These are phyloP conservation scores for Tremellales sp. DNA, from an alignment of 1,284 basidiomycete species.

Conservation along the genomic window DNA sequence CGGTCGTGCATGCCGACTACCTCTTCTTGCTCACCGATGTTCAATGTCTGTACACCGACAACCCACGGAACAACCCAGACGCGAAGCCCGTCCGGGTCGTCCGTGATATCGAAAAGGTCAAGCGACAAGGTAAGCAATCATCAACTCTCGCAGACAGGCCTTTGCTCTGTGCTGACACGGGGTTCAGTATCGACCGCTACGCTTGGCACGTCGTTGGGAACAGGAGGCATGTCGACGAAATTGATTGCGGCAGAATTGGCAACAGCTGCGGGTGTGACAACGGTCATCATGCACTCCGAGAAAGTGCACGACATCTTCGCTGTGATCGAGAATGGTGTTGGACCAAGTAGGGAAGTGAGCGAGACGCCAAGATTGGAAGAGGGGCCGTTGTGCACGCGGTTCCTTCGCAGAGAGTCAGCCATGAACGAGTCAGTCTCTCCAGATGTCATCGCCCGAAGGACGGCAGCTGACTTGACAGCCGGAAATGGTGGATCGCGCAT, in stretches of 20 bases:
- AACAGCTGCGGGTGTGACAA: constrained; percentile 91
- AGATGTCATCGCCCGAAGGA: neutral
- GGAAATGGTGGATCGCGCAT: constrained; percentile 94
- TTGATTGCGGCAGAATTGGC: constrained; percentile 97
- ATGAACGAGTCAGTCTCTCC: constrained; percentile 60
- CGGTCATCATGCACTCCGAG: constrained; percentile 81
- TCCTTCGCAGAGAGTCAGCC: constrained; percentile 68
- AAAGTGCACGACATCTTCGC: constrained; percentile 71
- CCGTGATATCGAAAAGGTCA: constrained; percentile 73
- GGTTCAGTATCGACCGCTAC: constrained; percentile 79
- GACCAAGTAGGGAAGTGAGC: constrained; percentile 29
- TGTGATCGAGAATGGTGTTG: constrained; percentile 62
- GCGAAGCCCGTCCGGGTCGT: constrained; percentile 80
- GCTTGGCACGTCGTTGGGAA: constrained; percentile 86
- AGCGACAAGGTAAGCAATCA: constrained; percentile 62
- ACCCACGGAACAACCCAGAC: constrained; percentile 82
- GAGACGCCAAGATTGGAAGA: constrained; percentile 26
- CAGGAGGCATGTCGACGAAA: constrained; percentile 99
- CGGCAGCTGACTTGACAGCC: constrained; percentile 38
- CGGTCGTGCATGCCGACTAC: constrained; percentile 96
- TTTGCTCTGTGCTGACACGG: neutral
- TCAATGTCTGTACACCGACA: constrained; percentile 91
- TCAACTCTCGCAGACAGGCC: neutral
- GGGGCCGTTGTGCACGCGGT: constrained; percentile 71
- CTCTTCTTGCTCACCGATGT: constrained; percentile 96